Evolutionary conservation across 164 flowering plant species (phyloP).

Genomic region (Vitis cinerea): DNA sequence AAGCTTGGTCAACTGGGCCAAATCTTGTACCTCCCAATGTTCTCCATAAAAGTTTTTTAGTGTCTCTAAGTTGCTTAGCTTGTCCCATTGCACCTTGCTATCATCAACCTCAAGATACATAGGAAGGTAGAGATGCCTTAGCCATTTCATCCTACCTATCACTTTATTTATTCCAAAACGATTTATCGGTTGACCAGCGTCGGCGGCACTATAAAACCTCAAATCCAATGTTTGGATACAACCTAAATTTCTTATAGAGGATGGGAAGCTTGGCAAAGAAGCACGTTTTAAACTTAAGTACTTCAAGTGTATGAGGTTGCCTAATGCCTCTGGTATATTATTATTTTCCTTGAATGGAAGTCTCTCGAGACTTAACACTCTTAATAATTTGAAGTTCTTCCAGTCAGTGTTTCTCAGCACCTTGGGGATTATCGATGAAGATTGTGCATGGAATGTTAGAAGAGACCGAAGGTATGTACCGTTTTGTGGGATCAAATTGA

Average conservation of each 20-base stretch:
- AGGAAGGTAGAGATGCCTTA: slow-evolving; percentile 15
- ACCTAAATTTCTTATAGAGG: slow-evolving; percentile 14
- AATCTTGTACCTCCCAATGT: slow-evolving; percentile 3
- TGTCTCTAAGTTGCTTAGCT: slow-evolving; percentile 20
- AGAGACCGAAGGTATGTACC: too few relatives aligned
- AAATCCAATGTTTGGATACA: slow-evolving; percentile 20
- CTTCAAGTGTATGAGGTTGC: slow-evolving; percentile 24
- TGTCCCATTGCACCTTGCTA: slow-evolving; percentile 9
- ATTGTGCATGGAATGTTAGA: too few relatives aligned
- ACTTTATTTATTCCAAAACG: background rate
- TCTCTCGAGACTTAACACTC: slow-evolving; percentile 12
- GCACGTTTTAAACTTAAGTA: slow-evolving; percentile 14
- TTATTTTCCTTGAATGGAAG: background rate
- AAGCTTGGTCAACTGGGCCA: too few relatives aligned
- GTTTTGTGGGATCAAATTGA: too few relatives aligned
- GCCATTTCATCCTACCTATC: slow-evolving; percentile 17
- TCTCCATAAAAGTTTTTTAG: background rate
- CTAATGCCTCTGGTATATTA: slow-evolving; percentile 8
- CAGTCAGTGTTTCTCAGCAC: background rate
- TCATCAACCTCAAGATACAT: too few relatives aligned
- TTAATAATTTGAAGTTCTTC: slow-evolving; percentile 8
- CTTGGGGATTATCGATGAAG: too few relatives aligned
- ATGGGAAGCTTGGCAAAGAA: background rate
- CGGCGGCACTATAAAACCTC: accelerated
- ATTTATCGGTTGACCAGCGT: background rate